Percentiles rank a stretch among this genome's conserved stretches.
Evolutionary conservation across 352 stramenopile species (phyloP).

Genomic region (Globisporangium paddicum): DNA sequence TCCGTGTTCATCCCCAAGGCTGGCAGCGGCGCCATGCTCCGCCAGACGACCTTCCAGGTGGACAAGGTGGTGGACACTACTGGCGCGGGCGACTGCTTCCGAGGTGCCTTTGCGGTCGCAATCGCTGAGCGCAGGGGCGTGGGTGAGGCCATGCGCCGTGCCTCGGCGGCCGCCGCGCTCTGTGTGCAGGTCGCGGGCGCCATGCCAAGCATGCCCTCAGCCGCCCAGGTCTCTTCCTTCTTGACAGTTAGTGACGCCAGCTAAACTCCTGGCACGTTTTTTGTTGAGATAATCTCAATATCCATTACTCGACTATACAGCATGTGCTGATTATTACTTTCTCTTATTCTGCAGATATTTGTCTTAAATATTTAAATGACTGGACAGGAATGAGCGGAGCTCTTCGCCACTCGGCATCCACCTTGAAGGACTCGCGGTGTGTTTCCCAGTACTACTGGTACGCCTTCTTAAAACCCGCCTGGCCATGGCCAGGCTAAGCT

Average conservation of each 20-base stretch:
- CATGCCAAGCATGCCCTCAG: constrained; percentile 62
- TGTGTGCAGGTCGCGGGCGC: constrained; percentile 63
- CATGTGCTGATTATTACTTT: neutral
- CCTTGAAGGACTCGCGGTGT: constrained; percentile 17
- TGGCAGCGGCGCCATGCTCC: constrained; percentile 24
- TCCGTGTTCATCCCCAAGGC: constrained; percentile 52
- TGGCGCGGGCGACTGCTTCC: constrained; percentile 76
- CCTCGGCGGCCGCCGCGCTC: constrained; percentile 54
- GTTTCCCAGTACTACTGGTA: constrained; percentile 20
- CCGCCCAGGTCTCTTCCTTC: constrained; percentile 25
- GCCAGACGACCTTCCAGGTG: constrained; percentile 47
- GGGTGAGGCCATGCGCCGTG: constrained; percentile 46
- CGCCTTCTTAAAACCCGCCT: constrained; percentile 35
- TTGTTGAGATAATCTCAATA: neutral
- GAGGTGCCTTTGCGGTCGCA: constrained; percentile 58
- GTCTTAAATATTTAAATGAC: constrained; percentile 10
- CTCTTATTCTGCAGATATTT: neutral
- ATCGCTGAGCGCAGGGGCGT: constrained; percentile 42
- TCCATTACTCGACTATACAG: constrained; percentile 3
- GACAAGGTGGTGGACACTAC: constrained; percentile 75
- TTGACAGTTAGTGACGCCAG: constrained; percentile 12
- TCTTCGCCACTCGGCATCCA: constrained; percentile 1
- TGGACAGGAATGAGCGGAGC: neutral
- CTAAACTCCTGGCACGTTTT: neutral
- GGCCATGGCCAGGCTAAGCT: constrained; percentile 31